Evolutionary conservation across 164 flowering plant species (phyloP).

Genomic region (Vitis rupestris): DNA sequence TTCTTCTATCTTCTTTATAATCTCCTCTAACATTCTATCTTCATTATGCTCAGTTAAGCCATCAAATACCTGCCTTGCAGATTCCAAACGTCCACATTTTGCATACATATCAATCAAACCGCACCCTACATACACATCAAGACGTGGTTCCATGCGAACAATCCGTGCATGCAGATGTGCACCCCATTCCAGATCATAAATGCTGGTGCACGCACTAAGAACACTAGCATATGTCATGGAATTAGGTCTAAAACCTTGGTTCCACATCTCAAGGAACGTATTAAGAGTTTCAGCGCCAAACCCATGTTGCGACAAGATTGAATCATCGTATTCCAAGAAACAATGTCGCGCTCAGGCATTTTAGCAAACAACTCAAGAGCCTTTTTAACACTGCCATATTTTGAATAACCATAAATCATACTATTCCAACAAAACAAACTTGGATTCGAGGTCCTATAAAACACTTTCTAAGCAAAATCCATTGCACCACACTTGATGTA

Average conservation of each 20-base stretch:
- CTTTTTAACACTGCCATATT: no score
- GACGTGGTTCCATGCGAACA: conserved; percentile 28
- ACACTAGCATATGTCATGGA: conserved; percentile 52
- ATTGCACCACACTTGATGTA: no score
- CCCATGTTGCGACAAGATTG: conserved; percentile 47
- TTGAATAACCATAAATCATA: no score
- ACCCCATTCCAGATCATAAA: conserved; percentile 52
- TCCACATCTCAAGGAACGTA: conserved; percentile 47
- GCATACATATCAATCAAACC: conserved; percentile 59
- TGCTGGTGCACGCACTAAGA: conserved; percentile 48
- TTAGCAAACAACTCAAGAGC: no score
- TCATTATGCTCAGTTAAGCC: conserved; percentile 30
- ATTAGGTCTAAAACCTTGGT: conserved; percentile 40
- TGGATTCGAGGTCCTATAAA: no score
- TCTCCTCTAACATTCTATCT: no score
- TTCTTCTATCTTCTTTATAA: no score
- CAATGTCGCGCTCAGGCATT: no score
- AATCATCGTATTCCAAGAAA: no score
- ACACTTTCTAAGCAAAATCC: no score
- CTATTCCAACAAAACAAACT: no score
- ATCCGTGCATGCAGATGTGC: conserved; percentile 55
- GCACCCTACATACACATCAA: conserved; percentile 44
- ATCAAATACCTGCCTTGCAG: conserved; percentile 41
- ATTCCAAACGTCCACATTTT: conserved; percentile 42
- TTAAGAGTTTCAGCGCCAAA: conserved; percentile 29